Evolutionary conservation across 2,329 filamentous ascomycete genomes (phyloP).

Genomic region (Paraphaeosphaeria minitans): DNA sequence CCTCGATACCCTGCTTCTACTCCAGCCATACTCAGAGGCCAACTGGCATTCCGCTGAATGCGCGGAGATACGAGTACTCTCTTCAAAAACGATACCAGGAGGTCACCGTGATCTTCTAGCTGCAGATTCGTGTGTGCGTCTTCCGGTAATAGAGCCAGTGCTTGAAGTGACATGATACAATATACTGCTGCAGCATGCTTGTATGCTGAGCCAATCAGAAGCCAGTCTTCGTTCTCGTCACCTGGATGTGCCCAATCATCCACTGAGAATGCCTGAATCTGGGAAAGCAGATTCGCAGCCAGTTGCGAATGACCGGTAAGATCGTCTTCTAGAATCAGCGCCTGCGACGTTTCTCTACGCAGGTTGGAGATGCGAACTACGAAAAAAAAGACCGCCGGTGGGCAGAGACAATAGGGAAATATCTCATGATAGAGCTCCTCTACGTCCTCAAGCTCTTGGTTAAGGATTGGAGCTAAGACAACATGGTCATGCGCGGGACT

Average conservation of each 20-base stretch:
- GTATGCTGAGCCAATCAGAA: slow-evolving; percentile 30
- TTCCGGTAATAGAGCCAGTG: slow-evolving; percentile 25
- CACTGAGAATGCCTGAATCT: slow-evolving; percentile 28
- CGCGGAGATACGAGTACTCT: slow-evolving; percentile 13
- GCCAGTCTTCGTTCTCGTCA: slow-evolving; percentile 25
- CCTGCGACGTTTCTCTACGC: slow-evolving; percentile 20
- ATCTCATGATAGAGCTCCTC: slow-evolving; percentile 29
- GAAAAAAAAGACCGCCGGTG: slow-evolving; percentile 28
- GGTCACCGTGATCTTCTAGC: slow-evolving; percentile 21
- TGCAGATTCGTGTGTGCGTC: slow-evolving; percentile 23
- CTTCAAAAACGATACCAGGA: slow-evolving; percentile 17
- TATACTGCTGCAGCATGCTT: slow-evolving; percentile 34
- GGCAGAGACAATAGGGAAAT: slow-evolving; percentile 36
- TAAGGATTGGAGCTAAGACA: slow-evolving; percentile 18
- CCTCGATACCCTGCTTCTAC: slow-evolving; percentile 32
- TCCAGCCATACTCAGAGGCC: slow-evolving; percentile 33
- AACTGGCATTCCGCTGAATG: slow-evolving; percentile 27
- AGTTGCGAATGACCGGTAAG: slow-evolving; percentile 15
- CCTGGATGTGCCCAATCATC: slow-evolving; percentile 38
- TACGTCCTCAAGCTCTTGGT: slow-evolving; percentile 23
- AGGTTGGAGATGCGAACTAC: slow-evolving; percentile 33
- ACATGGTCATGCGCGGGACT: slow-evolving; percentile 34
- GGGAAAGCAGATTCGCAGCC: slow-evolving; percentile 27
- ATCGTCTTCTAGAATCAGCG: slow-evolving; percentile 12
- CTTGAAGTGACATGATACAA: slow-evolving; percentile 34